These are phyloP conservation scores for Citrullus mucosospermus DNA, from an alignment of 306 rosid species.

Conservation along the genomic window DNA sequence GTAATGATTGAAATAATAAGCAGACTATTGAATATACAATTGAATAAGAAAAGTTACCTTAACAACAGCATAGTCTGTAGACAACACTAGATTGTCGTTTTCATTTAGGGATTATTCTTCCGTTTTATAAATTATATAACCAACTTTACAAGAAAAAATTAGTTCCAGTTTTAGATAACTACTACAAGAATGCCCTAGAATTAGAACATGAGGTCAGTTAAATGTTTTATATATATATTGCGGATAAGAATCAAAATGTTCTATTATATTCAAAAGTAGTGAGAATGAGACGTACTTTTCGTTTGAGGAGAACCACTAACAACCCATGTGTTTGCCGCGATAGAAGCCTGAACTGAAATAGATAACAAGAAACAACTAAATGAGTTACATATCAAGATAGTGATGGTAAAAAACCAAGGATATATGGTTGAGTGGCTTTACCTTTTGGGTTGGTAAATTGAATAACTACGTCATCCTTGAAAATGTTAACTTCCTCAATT, in stretches of 20 bases:
- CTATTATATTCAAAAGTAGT: background rate
- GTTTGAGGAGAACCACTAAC: constrained; percentile 96
- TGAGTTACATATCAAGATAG: background rate
- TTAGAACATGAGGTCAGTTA: background rate
- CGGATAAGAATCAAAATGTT: too few species aligned
- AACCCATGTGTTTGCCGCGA: constrained; percentile 98
- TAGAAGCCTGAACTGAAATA: constrained; percentile 89
- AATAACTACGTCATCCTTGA: constrained; percentile 90
- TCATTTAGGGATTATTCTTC: background rate
- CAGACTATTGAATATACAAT: background rate
- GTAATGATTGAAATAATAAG: background rate
- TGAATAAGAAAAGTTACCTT: background rate
- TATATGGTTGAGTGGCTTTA: constrained; percentile 3
- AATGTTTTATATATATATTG: background rate
- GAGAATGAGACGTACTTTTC: constrained; percentile 43
- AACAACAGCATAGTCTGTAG: background rate
- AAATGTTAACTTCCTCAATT: constrained; percentile 91
- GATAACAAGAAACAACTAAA: background rate
- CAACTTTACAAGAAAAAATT: background rate
- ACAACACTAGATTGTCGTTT: background rate
- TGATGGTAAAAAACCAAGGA: background rate
- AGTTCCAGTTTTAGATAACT: background rate
- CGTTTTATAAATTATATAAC: background rate
- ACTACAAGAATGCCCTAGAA: background rate
- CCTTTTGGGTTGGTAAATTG: constrained; percentile 92